Evolutionary conservation across 495 filamentous ascomycete species (phyloP).

Genomic region (Talaromyces stipitatus): DNA sequence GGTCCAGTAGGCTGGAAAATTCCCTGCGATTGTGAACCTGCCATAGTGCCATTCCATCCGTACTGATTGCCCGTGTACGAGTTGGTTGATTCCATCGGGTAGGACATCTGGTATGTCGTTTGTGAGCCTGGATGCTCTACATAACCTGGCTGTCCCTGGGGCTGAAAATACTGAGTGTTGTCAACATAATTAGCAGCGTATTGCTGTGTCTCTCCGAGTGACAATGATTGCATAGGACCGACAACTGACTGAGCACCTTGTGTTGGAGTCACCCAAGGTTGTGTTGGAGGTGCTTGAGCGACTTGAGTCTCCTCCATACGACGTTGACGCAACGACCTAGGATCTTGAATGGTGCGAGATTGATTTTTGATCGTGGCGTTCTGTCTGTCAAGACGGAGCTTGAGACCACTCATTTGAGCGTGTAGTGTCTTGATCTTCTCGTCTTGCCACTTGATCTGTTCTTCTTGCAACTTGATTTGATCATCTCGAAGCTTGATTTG

Average conservation of each 20-base stretch:
- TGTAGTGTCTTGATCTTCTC: constrained; percentile 8
- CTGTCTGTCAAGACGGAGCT: constrained; percentile 14
- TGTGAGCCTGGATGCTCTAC: background rate
- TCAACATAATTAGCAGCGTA: background rate
- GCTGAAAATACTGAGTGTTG: background rate
- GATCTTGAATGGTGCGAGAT: constrained; percentile 20
- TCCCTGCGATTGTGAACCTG: background rate
- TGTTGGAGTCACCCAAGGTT: constrained; percentile 4
- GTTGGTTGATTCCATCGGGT: background rate
- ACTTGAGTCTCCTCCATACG: background rate
- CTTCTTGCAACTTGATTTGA: background rate
- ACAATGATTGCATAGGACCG: background rate
- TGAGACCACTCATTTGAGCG: constrained; percentile 11
- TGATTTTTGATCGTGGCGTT: constrained; percentile 19
- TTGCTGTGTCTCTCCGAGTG: background rate
- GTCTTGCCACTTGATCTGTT: background rate
- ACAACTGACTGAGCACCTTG: background rate
- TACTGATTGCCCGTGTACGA: background rate
- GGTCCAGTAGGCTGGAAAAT: background rate
- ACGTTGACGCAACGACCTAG: background rate
- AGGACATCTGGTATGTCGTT: background rate
- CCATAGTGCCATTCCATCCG: background rate
- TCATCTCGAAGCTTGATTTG: background rate
- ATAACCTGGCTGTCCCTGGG: background rate
- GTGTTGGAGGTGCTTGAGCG: background rate